Base-by-base conservation (phyloP, 345 rosid species). In the Eucalyptus pauciflora region DNA sequence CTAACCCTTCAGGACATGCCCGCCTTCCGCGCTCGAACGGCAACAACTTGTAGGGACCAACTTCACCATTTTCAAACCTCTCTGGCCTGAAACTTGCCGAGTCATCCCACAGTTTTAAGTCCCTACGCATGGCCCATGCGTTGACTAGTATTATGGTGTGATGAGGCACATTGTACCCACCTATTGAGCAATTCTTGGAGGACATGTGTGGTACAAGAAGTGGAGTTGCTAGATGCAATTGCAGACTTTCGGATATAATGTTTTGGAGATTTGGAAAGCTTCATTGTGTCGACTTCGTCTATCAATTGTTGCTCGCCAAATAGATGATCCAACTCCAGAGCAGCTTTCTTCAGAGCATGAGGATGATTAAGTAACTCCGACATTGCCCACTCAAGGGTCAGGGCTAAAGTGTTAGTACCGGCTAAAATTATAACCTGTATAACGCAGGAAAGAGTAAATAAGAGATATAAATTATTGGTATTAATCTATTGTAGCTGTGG, bases 351-450 rank as follows among this genome's bases (percentile, higher is more conserved):
- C 11, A 94, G 24, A 29, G 87, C 51, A 2, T 33, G 29, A 17
- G 95, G 96, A 86, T 92, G 80, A 67, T 96, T 95, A 95, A 37
- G 41, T 37, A 41, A 41, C 88, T 89, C 92, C 0, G 96, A 81
- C 93, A 96, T 51, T 20, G 93, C 93, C 96, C 97, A 94, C 90
- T 96, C 95, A 31, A 96, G 6, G 4, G 96, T 94, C n/a, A 93
- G 71, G 7, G 95, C 41, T 27, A 93, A 27, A 7, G 97, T 93
- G 18, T 96, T 95, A 1, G 94, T 92, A 80, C 96, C 96, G 0
- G 92, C 98, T 4, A 91, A 3, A 29, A 93, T 12, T 43, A 96
- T 46, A 7, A 24, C 7, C 33, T 11, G 51, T 48, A 12, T 48
- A 48, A 48, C 12, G 50, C 50, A 48, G 50, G 12, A 4, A 48